Conservation (phyloP, 225 moss, liverwort and hornwort species). For the Asterella californica region DNA sequence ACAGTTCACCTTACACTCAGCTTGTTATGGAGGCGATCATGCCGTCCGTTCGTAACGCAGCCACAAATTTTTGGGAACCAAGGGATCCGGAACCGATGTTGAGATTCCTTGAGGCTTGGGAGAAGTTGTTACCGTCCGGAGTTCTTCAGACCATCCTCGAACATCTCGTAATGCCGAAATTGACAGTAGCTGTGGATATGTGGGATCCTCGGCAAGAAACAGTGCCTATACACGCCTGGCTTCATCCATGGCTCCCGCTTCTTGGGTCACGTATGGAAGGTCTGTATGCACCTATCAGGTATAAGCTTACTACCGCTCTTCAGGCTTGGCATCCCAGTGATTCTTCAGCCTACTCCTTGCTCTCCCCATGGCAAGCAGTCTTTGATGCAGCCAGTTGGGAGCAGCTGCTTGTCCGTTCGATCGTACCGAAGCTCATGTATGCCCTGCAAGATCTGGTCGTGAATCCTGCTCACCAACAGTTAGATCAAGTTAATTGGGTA, state of each 20-base stretch:
- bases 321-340: slow-evolving; percentile 94
- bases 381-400: slow-evolving; percentile 97
- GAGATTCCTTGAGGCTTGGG: slow-evolving; percentile 87
- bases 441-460: slow-evolving; percentile 86
- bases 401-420: slow-evolving; percentile 80
- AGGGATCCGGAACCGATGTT: slow-evolving; percentile 87
- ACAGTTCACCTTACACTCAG: slow-evolving; percentile 69
- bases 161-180: slow-evolving; percentile 79
- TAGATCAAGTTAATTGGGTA: slow-evolving; percentile 89
- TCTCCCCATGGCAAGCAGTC: slow-evolving; percentile 89
- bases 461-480: slow-evolving; percentile 80
- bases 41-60: slow-evolving; percentile 64
- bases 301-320: slow-evolving; percentile 70
- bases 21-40: slow-evolving; percentile 76
- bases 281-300: slow-evolving; percentile 81
- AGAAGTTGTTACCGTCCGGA: slow-evolving; percentile 70
- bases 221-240: slow-evolving; percentile 95
- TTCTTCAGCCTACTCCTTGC: slow-evolving; percentile 78
- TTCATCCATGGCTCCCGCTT: slow-evolving; percentile 93
- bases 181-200: slow-evolving; percentile 75
- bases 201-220: slow-evolving; percentile 95
- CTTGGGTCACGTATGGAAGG: slow-evolving; percentile 83
- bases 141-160: slow-evolving; percentile 71
- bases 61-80: slow-evolving; percentile 78
- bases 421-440: slow-evolving; percentile 84